A percentile compares a stretch with the other conserved stretches of the same genome.
Evolutionary conservation across 345 rosid species (phyloP).

Genomic region (Bruguiera gymnorhiza): DNA sequence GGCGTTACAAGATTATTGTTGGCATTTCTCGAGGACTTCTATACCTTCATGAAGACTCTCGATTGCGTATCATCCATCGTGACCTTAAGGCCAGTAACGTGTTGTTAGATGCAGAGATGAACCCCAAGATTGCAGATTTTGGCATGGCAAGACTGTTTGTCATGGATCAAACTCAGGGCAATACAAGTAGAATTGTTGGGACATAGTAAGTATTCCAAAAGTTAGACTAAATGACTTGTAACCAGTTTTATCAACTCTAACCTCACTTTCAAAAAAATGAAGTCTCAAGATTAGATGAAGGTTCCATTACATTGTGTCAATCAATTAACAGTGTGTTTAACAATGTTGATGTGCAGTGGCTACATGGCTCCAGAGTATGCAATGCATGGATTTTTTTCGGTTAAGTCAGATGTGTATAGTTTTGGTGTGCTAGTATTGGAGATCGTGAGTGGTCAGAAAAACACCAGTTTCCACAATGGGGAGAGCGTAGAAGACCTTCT

Average conservation of each 20-base stretch:
- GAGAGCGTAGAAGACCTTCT: neutral
- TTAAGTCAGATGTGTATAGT: neutral
- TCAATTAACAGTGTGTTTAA: neutral
- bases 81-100: neutral
- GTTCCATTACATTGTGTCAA: no score
- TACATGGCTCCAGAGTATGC: conserved; percentile 2
- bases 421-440: conserved; percentile 7
- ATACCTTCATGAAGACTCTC: conserved; percentile 9
- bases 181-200: neutral
- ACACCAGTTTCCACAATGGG: neutral
- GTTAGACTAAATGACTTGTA: no score
- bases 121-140: conserved; percentile 9
- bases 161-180: conserved; percentile 1
- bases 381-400: neutral
- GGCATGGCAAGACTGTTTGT: neutral
- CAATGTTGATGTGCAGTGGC: neutral
- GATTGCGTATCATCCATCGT: conserved; percentile 2
- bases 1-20: neutral
- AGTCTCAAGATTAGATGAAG: no score
- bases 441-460: neutral
- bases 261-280: no score
- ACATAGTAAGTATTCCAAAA: neutral
- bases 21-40: conserved; percentile 10
- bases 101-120: conserved; percentile 1
- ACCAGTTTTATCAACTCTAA: no score